Percentiles rank a stretch among this genome's conserved stretches.
These are phyloP conservation scores for Fonsecaea nubica DNA, from an alignment of 2,329 filamentous ascomycete species.

Conservation along the genomic window DNA sequence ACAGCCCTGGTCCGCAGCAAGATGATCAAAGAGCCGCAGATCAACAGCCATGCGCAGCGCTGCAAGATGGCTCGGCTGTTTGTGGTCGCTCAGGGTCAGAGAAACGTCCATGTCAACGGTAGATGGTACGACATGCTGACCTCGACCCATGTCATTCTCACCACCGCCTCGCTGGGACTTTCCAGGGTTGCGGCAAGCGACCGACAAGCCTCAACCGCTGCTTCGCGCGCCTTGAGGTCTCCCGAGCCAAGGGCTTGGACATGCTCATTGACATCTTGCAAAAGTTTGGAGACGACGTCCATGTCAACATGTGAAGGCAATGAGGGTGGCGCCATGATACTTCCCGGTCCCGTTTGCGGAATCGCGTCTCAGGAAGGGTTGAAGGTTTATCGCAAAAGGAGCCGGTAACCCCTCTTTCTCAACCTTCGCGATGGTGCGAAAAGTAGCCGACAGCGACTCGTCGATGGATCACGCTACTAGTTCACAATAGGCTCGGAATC, in stretches of 20 bases:
- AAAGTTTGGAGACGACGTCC: constrained; percentile 7
- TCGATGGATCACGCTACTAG: background rate
- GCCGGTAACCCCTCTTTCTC: background rate
- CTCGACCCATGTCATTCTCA: constrained; percentile 24
- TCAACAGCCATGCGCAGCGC: constrained; percentile 17
- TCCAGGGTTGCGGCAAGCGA: constrained; percentile 17
- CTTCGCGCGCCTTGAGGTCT: constrained; percentile 20
- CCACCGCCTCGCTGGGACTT: constrained; percentile 20
- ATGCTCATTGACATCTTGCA: constrained; percentile 17
- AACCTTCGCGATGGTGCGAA: background rate
- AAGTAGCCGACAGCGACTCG: background rate
- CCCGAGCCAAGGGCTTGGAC: constrained; percentile 19
- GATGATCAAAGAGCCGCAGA: constrained; percentile 17
- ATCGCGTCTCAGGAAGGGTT: background rate
- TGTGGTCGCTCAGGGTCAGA: constrained; percentile 3
- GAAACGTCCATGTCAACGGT: background rate
- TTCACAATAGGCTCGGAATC: constrained; percentile 1
- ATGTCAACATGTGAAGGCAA: constrained; percentile 9
- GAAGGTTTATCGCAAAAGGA: background rate
- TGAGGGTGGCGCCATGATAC: background rate
- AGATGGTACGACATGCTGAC: constrained; percentile 8
- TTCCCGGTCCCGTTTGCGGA: background rate
- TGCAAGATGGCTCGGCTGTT: constrained; percentile 20
- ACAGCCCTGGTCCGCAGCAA: constrained; percentile 3
- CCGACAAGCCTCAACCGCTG: constrained; percentile 18